These are phyloP conservation scores for Patellifolia procumbens DNA, from an alignment of 179 eudicot species.

Conservation along the genomic window DNA sequence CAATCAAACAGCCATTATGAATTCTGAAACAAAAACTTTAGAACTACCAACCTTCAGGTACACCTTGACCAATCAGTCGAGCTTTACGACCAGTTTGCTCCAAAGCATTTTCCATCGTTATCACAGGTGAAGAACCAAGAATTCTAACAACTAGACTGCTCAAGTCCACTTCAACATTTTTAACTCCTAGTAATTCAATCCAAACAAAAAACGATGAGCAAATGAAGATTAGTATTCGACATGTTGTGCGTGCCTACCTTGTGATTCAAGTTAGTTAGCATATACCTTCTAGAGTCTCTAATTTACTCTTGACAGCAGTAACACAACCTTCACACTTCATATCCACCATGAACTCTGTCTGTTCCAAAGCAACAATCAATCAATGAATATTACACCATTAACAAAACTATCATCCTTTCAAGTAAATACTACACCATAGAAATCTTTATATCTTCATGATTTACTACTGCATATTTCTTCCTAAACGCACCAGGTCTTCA, in stretches of 20 bases:
- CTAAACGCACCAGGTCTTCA: too few species aligned
- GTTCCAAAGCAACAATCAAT: slow-evolving; percentile 22
- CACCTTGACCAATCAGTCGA: slow-evolving; percentile 87
- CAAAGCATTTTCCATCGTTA: slow-evolving; percentile 77
- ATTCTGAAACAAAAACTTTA: background rate
- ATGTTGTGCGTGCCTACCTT: background rate
- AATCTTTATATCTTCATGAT: too few species aligned
- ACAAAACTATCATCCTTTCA: background rate
- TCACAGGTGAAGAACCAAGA: slow-evolving; percentile 71
- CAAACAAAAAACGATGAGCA: background rate
- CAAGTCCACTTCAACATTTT: slow-evolving; percentile 83
- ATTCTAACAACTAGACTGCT: slow-evolving; percentile 84
- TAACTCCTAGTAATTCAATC: slow-evolving; percentile 50
- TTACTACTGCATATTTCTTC: too few species aligned
- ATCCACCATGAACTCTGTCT: slow-evolving; percentile 97
- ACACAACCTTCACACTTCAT: slow-evolving; percentile 94
- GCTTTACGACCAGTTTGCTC: slow-evolving; percentile 83
- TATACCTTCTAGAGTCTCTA: slow-evolving; percentile 68
- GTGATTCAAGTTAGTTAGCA: slow-evolving; percentile 3
- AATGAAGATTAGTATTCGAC: background rate
- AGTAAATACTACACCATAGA: background rate
- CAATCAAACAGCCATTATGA: too few species aligned
- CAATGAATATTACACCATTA: slow-evolving; percentile 9
- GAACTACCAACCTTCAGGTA: slow-evolving; percentile 69
- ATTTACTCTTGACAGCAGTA: slow-evolving; percentile 62